These are phyloP conservation scores for Cladosporium halotolerans DNA, from an alignment of 2,329 filamentous ascomycete species.

Conservation along the genomic window DNA sequence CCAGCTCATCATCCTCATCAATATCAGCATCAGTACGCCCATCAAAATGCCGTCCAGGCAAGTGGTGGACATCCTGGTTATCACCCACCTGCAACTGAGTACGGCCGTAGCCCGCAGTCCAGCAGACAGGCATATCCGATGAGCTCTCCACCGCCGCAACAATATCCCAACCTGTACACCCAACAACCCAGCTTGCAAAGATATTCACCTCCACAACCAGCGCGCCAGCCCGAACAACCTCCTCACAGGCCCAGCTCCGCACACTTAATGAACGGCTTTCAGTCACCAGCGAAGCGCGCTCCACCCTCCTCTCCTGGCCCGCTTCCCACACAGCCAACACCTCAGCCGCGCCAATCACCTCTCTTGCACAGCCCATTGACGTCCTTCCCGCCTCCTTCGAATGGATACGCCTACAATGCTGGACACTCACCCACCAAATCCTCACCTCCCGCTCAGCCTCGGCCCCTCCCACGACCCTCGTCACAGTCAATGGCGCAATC, in stretches of 20 bases:
- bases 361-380: constrained; percentile 24
- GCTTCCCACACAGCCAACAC: neutral
- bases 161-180: constrained; percentile 2
- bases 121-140: neutral
- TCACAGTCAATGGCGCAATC: constrained; percentile 1
- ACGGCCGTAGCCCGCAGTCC: constrained; percentile 1
- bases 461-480: neutral
- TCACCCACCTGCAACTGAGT: neutral
- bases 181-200: constrained; percentile 14
- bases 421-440: constrained; percentile 28
- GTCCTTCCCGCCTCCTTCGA: constrained; percentile 24
- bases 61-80: constrained; percentile 21
- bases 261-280: constrained; percentile 27
- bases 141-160: constrained; percentile 1
- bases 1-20: constrained; percentile 22
- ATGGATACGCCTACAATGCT: constrained; percentile 13
- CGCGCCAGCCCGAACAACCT: constrained; percentile 2
- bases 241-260: constrained; percentile 17
- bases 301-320: constrained; percentile 11
- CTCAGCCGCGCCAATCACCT: constrained; percentile 14
- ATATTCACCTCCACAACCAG: constrained; percentile 10
- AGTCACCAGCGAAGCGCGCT: constrained; percentile 22
- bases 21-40: constrained; percentile 48
- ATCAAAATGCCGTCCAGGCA: constrained; percentile 27
- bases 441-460: constrained; percentile 21